phyloP scores from a whole-genome alignment of 495 filamentous ascomycete species.

The Neurospora terricola region DNA sequence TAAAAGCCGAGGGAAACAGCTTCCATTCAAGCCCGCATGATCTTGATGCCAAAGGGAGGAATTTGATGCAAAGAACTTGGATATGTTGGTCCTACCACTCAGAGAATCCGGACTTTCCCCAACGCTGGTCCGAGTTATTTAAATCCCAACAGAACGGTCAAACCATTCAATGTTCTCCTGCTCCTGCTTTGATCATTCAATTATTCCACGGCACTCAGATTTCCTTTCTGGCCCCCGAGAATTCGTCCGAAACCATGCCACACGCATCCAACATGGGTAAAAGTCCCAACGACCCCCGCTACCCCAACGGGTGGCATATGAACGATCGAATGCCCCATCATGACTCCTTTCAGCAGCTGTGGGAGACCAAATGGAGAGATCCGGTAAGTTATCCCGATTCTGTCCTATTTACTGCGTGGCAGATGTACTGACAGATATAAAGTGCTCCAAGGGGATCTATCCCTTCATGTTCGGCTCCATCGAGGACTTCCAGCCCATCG shows the following conservation, averaged over 20 bases:
- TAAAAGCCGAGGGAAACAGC: not conserved
- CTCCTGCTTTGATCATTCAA: not conserved
- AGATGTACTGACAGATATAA: not conserved
- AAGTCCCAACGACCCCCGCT: not conserved
- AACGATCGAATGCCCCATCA: slow-evolving; percentile 35
- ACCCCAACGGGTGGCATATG: not conserved
- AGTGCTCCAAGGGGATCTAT: slow-evolving; percentile 49
- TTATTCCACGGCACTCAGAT: not conserved
- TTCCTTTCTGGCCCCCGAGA: not conserved
- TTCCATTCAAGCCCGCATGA: not conserved
- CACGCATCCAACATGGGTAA: not conserved
- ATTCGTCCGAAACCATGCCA: not conserved
- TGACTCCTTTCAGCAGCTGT: slow-evolving; percentile 55
- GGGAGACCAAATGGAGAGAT: slow-evolving; percentile 68
- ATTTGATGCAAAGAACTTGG: not conserved
- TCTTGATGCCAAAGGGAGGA: not conserved
- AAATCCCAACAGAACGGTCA: not conserved
- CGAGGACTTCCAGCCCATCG: slow-evolving; percentile 59
- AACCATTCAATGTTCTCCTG: not conserved
- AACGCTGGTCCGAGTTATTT: not conserved
- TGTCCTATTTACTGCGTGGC: not conserved
- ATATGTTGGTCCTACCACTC: not conserved
- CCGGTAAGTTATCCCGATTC: slow-evolving; percentile 29
- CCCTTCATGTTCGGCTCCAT: slow-evolving; percentile 60
- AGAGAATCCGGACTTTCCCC: not conserved